Base-by-base conservation (phyloP, 2,329 filamentous ascomycete species). In the Septoria petroselini region DNA sequence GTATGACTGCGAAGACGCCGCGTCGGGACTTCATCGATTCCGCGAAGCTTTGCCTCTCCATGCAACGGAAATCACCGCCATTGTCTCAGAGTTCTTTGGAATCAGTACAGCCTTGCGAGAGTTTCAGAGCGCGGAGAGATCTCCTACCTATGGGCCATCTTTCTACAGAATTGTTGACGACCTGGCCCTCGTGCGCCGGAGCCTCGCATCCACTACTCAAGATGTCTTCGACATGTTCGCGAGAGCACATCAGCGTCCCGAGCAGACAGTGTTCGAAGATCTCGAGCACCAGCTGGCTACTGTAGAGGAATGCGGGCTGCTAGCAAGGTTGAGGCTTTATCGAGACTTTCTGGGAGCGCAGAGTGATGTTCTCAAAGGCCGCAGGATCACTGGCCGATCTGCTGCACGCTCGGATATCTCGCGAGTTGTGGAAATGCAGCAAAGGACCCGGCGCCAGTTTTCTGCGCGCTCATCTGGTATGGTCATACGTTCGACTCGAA, bases 71-170 rank as follows among this genome's bases (percentile, higher is more conserved):
- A 77, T 83, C 58, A 78, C 77, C 18, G 70, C 70, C 25, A 65
- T 77, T 21, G 76, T 82, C 44, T 72, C 75, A 47, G 72, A 79
- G 52, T 70, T 82, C 18, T 80, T 77, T 60, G 71, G 71, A 43
- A 76, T 82, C 62, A 77, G 76, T 48, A 70, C 73, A 40, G 70
- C 68, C 7, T 67, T 83, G 18, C 72, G 73, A 38, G 68, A 67
- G 34, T 65, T 83, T 31, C 71, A 77, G 34, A 68, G 69, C 41
- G 64, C 72, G 21, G 64, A 76, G 23, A 66, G 68, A 11, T 63
- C 70, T 49, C 67, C 68, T 21, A 67, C 63, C 12, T 70, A 72
- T 61, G 68, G 62, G 15, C 61, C 63, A 31, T 68, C 66, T 21
- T 68, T 72, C 52, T 58, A 62, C 37, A 63, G 65, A 35, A 73